Evolutionary conservation across 2,329 filamentous ascomycete species (phyloP), one percentile per base, ranked within the genome.

Genomic region (Nemania sp.): DNA sequence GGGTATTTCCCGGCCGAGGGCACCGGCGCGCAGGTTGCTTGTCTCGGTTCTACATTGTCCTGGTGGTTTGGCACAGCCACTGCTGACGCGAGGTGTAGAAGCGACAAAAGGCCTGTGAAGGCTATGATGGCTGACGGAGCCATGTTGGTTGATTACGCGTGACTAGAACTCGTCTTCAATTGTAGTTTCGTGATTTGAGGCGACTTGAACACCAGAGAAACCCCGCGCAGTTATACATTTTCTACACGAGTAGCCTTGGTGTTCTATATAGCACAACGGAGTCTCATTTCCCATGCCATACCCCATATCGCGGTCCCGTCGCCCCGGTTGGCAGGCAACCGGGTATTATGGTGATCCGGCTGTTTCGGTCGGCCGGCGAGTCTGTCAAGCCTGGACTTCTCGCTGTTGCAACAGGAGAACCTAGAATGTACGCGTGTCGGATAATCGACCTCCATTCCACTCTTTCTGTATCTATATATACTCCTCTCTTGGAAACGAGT

Each of bases 1-100:
- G 81, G 80, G 63, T 73, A 77, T 13, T 70, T 72, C 11, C 57
- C 59, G 5, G 72, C 45, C 7, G 71, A 65, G 1, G 73, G 74
- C 8, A 76, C 66, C 0, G 74, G 70, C 4, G 75, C 74, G 57
- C 75, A 76, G 43, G 70, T 68, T n/a, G 67, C 70, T 18, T 65
- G 65, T 63, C 59, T 55, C 15, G 67, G 24, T 1, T 63, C 38
- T 2, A 32, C 57, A 22, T 43, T 52, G 2, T 52, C 15, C 7
- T 35, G 18, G 1, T 45, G 22, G 41, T 35, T 41, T 43, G 66
- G 54, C 10, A 56, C 54, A 22, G 38, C 58, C 26, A 54, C 57
- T 18, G 62, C 54, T 29, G 47, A 49, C 20, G 66, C 18, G 5
- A 53, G n/a, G 27, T 47, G 18, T 2, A 63, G 29, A 5, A 69